A percentile compares a stretch with the other conserved stretches of the same genome.
Conservation (phyloP, 2,329 filamentous ascomycete genomes). For the Seiridium unicorne region DNA sequence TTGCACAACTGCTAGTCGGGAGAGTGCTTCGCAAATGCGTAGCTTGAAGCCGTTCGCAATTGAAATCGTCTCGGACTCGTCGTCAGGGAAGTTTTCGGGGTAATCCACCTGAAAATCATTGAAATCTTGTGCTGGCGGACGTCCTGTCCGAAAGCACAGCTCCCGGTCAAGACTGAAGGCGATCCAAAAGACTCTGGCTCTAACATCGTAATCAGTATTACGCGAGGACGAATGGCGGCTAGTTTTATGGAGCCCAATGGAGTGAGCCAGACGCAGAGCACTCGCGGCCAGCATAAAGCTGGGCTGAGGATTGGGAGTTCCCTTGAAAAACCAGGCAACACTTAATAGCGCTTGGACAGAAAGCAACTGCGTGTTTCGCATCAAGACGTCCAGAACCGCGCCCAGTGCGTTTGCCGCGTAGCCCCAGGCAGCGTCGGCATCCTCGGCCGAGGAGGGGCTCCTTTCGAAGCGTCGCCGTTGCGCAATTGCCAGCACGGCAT, state of each 20-base stretch:
- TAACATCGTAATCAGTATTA: not conserved
- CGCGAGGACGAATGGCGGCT: not conserved
- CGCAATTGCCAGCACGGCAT: not conserved
- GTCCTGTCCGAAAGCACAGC: not conserved
- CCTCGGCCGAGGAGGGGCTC: not conserved
- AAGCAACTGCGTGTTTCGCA: slow-evolving; percentile 4
- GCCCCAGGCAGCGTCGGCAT: not conserved
- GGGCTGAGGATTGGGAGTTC: slow-evolving; percentile 2
- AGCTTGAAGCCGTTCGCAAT: not conserved
- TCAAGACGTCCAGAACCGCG: not conserved
- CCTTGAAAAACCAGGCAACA: slow-evolving; percentile 1
- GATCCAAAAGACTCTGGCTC: not conserved
- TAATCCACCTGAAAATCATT: not conserved
- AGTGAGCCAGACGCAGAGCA: slow-evolving; percentile 1
- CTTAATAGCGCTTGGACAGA: slow-evolving; percentile 1
- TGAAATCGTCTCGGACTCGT: not conserved
- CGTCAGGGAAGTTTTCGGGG: not conserved
- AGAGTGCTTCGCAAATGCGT: not conserved
- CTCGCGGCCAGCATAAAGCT: slow-evolving; percentile 1
- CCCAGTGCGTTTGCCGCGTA: not conserved
- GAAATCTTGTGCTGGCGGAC: not conserved
- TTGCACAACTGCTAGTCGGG: not conserved
- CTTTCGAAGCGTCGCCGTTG: not conserved
- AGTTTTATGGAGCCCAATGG: not conserved
- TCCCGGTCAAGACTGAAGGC: not conserved